Evolutionary conservation across 129 eudicot species (phyloP), one percentile per base, ranked within the genome.

Genomic region (Flaveria bidentis): DNA sequence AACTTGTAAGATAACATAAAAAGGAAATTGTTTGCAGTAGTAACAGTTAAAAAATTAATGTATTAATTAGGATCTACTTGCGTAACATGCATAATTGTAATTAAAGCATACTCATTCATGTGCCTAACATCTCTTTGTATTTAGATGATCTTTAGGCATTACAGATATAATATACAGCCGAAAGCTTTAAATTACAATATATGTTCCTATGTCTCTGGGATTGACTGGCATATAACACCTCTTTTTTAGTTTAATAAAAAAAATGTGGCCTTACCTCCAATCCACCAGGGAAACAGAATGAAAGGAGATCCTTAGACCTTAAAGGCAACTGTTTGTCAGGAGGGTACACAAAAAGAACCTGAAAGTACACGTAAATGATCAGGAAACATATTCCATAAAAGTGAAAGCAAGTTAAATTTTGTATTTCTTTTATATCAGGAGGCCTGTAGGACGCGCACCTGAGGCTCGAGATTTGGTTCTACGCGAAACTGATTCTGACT

Each of bases 201-300:
- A 42, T 51, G 26, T 50, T 30, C 39, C 49, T 30, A 57, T 15
- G n/a, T 39, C 20, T 60, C 60, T 2, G 20, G 39, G 18, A 46
- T 49, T 28, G 53, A 51, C 60, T 15, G 14, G 39, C 52, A 77
- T 74, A 25, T 66, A 47, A 41, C 47, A 77, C 44, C 78, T 39
- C 46, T 17, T n/a, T 63, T 56, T 39, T 28, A 65, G 26, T 2
- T 80, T 51, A 44, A 26, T 56, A 28, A 53, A 8, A 45, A 30
- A 8, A 49, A 1, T 41, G 36, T 44, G 33, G 78, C 22, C 86
- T 71, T 64, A 95, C 99, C 99, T 95, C 99, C 47, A 91, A 83
- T 62, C 99, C 99, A 20, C 92, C 96, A 67, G 99, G 99, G 80
- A 95, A 92, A 88, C 99, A 95, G 88, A 89, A 95, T 16, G 99